phyloP scores from a whole-genome alignment of 225 moss, liverwort and hornwort species.

The Climacium dendroides region DNA sequence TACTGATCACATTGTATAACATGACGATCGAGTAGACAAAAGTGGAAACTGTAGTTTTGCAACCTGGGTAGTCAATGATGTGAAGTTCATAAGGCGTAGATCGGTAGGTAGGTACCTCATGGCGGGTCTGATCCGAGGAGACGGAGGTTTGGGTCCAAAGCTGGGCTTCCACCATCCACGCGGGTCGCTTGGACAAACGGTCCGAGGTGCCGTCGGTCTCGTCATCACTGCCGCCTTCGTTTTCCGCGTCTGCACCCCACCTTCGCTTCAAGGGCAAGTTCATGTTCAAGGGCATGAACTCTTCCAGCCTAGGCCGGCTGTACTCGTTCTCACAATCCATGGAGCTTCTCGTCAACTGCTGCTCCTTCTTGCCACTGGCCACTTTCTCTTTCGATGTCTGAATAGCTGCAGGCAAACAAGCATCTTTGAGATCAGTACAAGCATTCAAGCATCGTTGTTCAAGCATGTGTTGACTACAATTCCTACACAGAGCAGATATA shows the following conservation, averaged over 20 bases:
- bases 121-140: not conserved
- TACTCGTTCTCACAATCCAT: constrained; percentile 16
- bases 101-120: not conserved
- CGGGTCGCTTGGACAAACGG: constrained; percentile 21
- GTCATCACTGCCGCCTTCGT: constrained; percentile 2
- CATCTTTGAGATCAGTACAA: not conserved
- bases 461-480: not conserved
- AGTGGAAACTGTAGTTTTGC: not conserved
- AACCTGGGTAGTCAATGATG: not conserved
- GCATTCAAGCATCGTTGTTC: not conserved
- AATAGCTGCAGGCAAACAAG: constrained; percentile 13
- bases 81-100: not conserved
- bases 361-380: constrained; percentile 5
- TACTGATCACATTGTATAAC: not conserved
- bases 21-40: not conserved
- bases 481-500: not conserved
- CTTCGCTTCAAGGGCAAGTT: constrained; percentile 35
- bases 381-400: not conserved
- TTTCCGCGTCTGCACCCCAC: constrained; percentile 20
- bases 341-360: constrained; percentile 8
- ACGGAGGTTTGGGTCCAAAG: constrained; percentile 47
- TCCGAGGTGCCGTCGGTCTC: not conserved
- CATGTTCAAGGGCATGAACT: constrained; percentile 38
- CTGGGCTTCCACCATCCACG: constrained; percentile 83
- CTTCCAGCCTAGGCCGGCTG: constrained; percentile 34